A percentile compares a stretch with the other conserved stretches of the same genome.
Conservation (phyloP, 2,329 filamentous ascomycete species). For the Trichoderma cornu-damae region DNA sequence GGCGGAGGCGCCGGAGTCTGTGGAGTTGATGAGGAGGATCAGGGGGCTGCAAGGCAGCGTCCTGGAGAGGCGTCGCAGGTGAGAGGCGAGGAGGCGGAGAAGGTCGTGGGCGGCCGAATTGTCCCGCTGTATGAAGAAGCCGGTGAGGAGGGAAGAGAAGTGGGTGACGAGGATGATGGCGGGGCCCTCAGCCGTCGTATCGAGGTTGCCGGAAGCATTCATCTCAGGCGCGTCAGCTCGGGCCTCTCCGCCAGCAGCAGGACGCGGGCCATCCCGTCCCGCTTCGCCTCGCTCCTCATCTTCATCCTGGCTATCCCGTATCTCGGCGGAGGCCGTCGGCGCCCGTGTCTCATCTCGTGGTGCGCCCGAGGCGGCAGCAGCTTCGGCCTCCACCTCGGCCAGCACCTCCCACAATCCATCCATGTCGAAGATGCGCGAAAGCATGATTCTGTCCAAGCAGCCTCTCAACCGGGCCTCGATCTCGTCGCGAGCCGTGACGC, state of each 20-base stretch:
- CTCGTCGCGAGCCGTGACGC: constrained; percentile 17
- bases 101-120: constrained; percentile 44
- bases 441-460: constrained; percentile 46
- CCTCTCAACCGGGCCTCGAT: constrained; percentile 25
- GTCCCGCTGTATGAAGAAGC: constrained; percentile 47
- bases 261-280: not conserved
- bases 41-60: constrained; percentile 40
- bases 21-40: constrained; percentile 52
- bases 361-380: not conserved
- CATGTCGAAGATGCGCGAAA: constrained; percentile 55
- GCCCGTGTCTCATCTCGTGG: not conserved
- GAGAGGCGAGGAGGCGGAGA: constrained; percentile 44
- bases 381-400: constrained; percentile 41
- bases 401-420: constrained; percentile 55
- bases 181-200: not conserved
- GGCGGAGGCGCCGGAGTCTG: constrained; percentile 22
- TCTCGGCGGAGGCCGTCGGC: constrained; percentile 24
- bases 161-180: constrained; percentile 51
- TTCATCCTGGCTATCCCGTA: constrained; percentile 34
- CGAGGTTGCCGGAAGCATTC: not conserved
- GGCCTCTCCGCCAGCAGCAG: not conserved
- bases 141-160: constrained; percentile 47
- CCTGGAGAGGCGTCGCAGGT: constrained; percentile 43
- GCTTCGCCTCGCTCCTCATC: constrained; percentile 20
- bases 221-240: not conserved